Evolutionary conservation across 1,284 basidiomycete genomes (phyloP), one percentile per base, ranked within the genome.

Genomic region (Coriolopsis trogii): DNA sequence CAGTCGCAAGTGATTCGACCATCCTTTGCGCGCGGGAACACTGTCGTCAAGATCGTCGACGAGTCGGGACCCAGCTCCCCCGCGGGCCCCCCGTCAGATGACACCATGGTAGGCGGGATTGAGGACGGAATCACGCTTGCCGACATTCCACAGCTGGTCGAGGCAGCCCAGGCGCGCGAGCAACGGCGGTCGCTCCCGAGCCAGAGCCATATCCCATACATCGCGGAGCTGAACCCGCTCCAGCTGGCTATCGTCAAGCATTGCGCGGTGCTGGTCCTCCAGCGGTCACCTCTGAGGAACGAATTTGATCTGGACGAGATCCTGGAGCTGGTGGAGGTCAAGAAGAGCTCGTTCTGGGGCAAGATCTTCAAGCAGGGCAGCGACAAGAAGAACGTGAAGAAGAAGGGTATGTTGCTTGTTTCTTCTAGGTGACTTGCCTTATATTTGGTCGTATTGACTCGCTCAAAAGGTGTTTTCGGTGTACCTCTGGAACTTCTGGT

Each of bases 271-370:
- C 77, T 95, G 20, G 82, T 85, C 12, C 77, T 99, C 34, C 80
- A 82, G 64, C 87, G 85, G 59, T 91, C 87, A 9, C 82, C 87
- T 29, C 71, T 98, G 38, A 86, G 82, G 53, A 92, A 95, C 58
- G 81, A 88, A 54, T 84, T 95, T 57, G 92, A 95, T 58, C 67
- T 96, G 53, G 96, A 99, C 56, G 96, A 99, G 66, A 77, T 98
- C 48, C 72, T 98, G 62, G 97, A 99, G 69, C 77, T 98, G 65
- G 85, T 99, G 38, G 95, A 98, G 70, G 80, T 79, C 31, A 91
- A 97, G 76, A 98, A 97, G 78, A 88, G 85, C 60, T 92, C 91
- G 29, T 98, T 98, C 75, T 99, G 95, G 95, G 92, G 93, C 62
- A 95, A 95, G 73, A 70, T 98, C 28, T 98, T 99, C 78, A 98